Percentiles rank a stretch among this genome's conserved stretches.
These are phyloP conservation scores for Cladophialophora psammophila DNA, from an alignment of 2,329 filamentous ascomycete species.

Conservation along the genomic window DNA sequence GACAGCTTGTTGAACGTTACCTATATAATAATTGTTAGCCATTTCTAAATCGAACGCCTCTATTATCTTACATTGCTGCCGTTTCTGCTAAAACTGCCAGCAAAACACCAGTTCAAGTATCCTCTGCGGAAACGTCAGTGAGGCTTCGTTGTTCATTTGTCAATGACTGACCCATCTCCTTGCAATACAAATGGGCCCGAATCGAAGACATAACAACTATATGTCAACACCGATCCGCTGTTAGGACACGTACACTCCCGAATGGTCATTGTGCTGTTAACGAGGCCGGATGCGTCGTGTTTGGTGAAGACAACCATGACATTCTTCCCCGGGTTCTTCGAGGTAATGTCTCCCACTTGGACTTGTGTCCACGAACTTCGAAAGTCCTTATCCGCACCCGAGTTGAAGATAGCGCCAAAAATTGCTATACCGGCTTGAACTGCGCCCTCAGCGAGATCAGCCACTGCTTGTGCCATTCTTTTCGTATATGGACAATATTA, in stretches of 20 bases:
- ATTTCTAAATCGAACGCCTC: not conserved
- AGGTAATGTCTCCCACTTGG: constrained; percentile 8
- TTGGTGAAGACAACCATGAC: constrained; percentile 24
- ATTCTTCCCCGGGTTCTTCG: constrained; percentile 21
- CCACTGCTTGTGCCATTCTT: not conserved
- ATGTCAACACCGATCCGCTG: constrained; percentile 10
- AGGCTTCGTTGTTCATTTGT: not conserved
- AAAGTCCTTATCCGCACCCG: constrained; percentile 14
- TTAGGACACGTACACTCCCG: constrained; percentile 15
- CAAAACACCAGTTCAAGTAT: constrained; percentile 18
- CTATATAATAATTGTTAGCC: not conserved
- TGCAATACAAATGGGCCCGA: constrained; percentile 13
- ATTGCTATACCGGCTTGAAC: not conserved
- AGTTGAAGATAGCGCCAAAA: constrained; percentile 8
- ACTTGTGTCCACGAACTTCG: constrained; percentile 21
- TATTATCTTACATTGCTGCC: constrained; percentile 3
- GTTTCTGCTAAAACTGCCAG: constrained; percentile 14
- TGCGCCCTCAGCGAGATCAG: not conserved
- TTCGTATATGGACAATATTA: not conserved
- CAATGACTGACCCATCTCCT: constrained; percentile 16
- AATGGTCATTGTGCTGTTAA: not conserved
- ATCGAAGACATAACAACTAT: constrained; percentile 21
- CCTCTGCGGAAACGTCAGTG: not conserved
- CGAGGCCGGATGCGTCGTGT: constrained; percentile 18
- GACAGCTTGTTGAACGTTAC: not conserved